A percentile compares a stretch with the other conserved stretches of the same genome.
Evolutionary conservation across 371 early-diverging fungal genomes (phyloP).

Genomic region (Mucor ambiguus): DNA sequence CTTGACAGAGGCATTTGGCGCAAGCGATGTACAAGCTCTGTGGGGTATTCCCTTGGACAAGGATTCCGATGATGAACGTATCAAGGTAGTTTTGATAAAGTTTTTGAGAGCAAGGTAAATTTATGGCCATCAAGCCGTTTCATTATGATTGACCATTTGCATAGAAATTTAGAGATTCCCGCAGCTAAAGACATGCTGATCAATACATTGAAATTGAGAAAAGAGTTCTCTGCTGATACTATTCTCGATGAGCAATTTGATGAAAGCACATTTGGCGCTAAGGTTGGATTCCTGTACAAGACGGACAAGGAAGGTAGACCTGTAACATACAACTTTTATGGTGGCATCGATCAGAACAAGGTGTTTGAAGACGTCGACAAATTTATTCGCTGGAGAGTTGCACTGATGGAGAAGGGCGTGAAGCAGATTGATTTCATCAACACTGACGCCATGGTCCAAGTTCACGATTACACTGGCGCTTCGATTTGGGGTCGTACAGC

Average conservation of each 20-base stretch:
- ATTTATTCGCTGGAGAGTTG: conserved; percentile 68
- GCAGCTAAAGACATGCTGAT: conserved; percentile 55
- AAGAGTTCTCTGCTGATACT: conserved; percentile 49
- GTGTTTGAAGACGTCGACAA: conserved; percentile 58
- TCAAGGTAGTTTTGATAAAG: conserved; percentile 60
- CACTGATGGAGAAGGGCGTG: conserved; percentile 63
- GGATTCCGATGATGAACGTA: conserved; percentile 48
- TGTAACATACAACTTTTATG: conserved; percentile 67
- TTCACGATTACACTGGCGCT: conserved; percentile 66
- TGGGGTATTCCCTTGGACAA: conserved; percentile 57
- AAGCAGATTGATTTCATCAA: conserved; percentile 53
- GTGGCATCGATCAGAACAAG: conserved; percentile 52
- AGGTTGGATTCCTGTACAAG: conserved; percentile 53
- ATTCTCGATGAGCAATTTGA: conserved; percentile 50
- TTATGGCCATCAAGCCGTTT: neutral
- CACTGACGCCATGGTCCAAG: conserved; percentile 60
- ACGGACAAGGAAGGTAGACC: conserved; percentile 55
- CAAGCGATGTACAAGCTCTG: conserved; percentile 37
- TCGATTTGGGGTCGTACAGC: conserved; percentile 54
- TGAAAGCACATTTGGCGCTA: conserved; percentile 5
- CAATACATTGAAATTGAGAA: conserved; percentile 57
- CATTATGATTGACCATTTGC: neutral
- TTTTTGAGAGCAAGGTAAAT: conserved; percentile 58
- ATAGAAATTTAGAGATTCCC: conserved; percentile 39
- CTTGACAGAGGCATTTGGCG: conserved; percentile 33